Conservation (phyloP, 192 early-diverging fungal genomes). For the Podila epigama region DNA sequence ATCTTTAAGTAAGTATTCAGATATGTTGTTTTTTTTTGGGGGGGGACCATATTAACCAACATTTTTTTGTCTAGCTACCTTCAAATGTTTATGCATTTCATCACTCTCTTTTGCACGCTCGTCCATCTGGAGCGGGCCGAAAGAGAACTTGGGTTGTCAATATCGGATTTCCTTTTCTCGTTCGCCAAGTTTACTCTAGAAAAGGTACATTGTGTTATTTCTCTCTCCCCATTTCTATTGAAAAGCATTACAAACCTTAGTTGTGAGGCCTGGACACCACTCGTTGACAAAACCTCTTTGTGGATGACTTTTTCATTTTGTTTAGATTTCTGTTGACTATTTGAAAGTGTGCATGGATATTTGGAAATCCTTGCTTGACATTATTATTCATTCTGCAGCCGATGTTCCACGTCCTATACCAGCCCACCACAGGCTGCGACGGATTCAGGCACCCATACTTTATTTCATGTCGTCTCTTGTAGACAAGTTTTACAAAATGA, state of each 20-base stretch:
- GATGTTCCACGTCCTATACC: conserved; percentile 35
- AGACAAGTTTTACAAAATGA: conserved; percentile 48
- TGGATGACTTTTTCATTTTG: background rate
- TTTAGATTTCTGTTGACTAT: conserved; percentile 41
- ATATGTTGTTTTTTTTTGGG: background rate
- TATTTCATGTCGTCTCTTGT: conserved; percentile 42
- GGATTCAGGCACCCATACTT: conserved; percentile 27
- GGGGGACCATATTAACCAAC: too few relatives aligned
- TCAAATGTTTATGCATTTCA: conserved; percentile 50
- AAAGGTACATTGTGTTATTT: conserved; percentile 15
- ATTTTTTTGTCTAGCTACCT: conserved; percentile 19
- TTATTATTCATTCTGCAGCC: conserved; percentile 13
- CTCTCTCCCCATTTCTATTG: background rate
- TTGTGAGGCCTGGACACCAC: background rate
- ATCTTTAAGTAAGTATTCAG: too few relatives aligned
- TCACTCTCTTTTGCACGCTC: conserved; percentile 39
- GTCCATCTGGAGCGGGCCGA: conserved; percentile 39
- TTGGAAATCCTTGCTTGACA: conserved; percentile 34
- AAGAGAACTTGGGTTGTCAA: conserved; percentile 24
- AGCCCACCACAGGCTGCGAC: conserved; percentile 15
- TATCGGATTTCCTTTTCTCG: conserved; percentile 32
- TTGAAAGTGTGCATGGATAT: conserved; percentile 40
- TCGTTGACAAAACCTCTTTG: background rate
- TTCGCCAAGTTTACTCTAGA: conserved; percentile 45
- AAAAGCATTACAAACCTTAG: background rate